phyloP scores from a whole-genome alignment of 257 asterid genomes.

The Pogostemon cablin region DNA sequence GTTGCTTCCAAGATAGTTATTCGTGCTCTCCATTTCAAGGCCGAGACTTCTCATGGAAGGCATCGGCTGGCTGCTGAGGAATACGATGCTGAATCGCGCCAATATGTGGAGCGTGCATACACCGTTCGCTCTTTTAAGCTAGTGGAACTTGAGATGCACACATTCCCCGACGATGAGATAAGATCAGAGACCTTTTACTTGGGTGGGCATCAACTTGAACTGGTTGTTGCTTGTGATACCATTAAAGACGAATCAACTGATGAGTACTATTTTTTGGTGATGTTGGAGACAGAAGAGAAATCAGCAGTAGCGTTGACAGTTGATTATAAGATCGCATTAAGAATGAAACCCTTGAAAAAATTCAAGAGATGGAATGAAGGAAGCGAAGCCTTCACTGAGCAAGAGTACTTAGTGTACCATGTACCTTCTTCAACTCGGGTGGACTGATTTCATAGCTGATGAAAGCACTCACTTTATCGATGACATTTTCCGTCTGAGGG shows the following conservation, averaged over 20 bases:
- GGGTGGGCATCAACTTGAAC: not conserved
- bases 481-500: not conserved
- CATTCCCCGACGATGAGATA: not conserved
- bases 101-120: not conserved
- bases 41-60: not conserved
- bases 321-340: not conserved
- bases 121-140: not conserved
- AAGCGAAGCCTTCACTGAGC: not conserved
- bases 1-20: not conserved
- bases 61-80: not conserved
- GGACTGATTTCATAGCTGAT: not conserved
- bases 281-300: too few relatives aligned
- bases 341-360: not conserved
- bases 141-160: not conserved
- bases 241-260: not conserved
- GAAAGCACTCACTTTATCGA: not conserved
- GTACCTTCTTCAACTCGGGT: not conserved
- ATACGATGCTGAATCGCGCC: not conserved
- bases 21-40: not conserved
- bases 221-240: not conserved
- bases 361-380: not conserved
- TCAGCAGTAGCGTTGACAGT: not conserved
- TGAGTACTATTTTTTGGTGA: not conserved
- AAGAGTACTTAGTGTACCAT: not conserved
- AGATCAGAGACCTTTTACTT: not conserved